Conservation (phyloP, 2,329 filamentous ascomycete species). For the Plectosphaerella sp. region DNA sequence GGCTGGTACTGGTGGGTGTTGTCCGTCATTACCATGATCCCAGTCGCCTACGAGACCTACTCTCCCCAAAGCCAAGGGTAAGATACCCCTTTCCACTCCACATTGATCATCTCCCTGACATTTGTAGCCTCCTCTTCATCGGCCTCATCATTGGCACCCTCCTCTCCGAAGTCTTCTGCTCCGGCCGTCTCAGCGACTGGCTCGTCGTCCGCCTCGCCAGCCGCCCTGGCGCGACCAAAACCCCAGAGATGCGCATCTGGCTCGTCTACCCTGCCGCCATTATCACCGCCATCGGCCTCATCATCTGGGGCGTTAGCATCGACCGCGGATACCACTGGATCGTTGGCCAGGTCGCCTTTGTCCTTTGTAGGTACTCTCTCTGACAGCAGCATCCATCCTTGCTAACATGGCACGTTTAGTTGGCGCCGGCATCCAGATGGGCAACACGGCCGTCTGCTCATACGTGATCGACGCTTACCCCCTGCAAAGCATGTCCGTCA, state of each 20-base stretch:
- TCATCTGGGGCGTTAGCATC: conserved; percentile 52
- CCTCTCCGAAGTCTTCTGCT: conserved; percentile 44
- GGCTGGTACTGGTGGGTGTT: conserved; percentile 55
- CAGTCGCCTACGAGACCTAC: conserved; percentile 45
- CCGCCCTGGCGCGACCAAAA: conserved; percentile 34
- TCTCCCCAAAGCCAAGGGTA: conserved; percentile 43
- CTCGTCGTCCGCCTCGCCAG: conserved; percentile 41
- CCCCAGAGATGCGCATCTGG: conserved; percentile 53
- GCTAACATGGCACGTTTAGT: conserved; percentile 30
- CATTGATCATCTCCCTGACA: not conserved
- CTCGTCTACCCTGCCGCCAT: conserved; percentile 47
- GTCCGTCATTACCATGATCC: conserved; percentile 47
- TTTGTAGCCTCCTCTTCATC: conserved; percentile 39
- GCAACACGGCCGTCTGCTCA: conserved; percentile 46
- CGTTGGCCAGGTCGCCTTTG: conserved; percentile 50
- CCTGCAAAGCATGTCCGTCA: conserved; percentile 46
- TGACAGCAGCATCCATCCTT: no score
- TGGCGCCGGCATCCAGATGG: conserved; percentile 50
- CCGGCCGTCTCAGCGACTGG: conserved; percentile 47
- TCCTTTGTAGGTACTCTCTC: conserved; percentile 44
- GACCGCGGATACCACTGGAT: conserved; percentile 52
- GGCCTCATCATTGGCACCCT: conserved; percentile 50
- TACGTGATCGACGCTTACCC: conserved; percentile 55
- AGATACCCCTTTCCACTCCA: conserved; percentile 3
- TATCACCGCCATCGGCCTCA: conserved; percentile 41